phyloP scores from a whole-genome alignment of 2,329 filamentous ascomycete genomes.

The Botrytis paeoniae region DNA sequence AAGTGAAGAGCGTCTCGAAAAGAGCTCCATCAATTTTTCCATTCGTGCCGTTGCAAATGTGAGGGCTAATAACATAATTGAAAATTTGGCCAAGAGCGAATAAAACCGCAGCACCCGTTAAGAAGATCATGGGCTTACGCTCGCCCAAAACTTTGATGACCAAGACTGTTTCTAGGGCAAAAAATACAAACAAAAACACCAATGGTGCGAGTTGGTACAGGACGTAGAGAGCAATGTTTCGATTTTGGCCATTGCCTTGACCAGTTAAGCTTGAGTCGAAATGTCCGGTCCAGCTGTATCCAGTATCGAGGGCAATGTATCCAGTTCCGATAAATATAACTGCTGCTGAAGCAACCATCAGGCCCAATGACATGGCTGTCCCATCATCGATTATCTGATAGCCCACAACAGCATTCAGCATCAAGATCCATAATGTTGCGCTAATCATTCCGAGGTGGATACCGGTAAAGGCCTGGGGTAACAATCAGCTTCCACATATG shows the following conservation, averaged over 20 bases:
- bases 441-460: slow-evolving; percentile 88
- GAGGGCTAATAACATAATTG: slow-evolving; percentile 87
- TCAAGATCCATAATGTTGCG: slow-evolving; percentile 83
- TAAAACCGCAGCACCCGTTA: slow-evolving; percentile 68
- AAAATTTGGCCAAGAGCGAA: slow-evolving; percentile 95
- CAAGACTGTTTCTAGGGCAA: slow-evolving; percentile 76
- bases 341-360: slow-evolving; percentile 68
- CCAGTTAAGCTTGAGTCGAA: slow-evolving; percentile 59
- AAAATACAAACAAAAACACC: slow-evolving; percentile 85
- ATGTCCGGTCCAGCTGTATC: slow-evolving; percentile 76
- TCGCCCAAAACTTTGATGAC: slow-evolving; percentile 87
- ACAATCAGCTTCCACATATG: slow-evolving; percentile 18
- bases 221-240: slow-evolving; percentile 85
- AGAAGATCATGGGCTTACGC: slow-evolving; percentile 86
- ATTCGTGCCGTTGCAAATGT: slow-evolving; percentile 79
- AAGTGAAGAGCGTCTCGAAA: slow-evolving; percentile 90
- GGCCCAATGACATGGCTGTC: slow-evolving; percentile 74
- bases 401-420: slow-evolving; percentile 88
- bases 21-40: slow-evolving; percentile 90
- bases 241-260: slow-evolving; percentile 48
- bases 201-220: slow-evolving; percentile 89
- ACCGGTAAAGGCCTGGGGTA: slow-evolving; percentile 72
- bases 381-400: slow-evolving; percentile 94
- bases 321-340: slow-evolving; percentile 84
- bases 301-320: slow-evolving; percentile 94